Conservation (phyloP, 129 eudicot species). For the Arctium minus region DNA sequence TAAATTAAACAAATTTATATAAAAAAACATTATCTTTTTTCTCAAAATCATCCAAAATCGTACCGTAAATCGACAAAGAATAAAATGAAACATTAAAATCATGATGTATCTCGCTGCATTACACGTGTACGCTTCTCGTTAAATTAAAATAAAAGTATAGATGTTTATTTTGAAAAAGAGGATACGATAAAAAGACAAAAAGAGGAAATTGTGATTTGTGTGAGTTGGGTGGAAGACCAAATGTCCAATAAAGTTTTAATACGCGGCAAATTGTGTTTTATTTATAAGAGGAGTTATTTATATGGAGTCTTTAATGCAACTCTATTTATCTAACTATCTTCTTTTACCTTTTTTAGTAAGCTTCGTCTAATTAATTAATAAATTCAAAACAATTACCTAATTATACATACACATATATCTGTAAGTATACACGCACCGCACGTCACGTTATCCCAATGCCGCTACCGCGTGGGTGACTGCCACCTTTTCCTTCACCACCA, state of each 20-base stretch:
- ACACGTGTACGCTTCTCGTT: no score
- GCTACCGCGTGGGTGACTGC: constrained; percentile 27
- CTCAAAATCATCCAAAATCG: no score
- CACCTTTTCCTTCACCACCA: constrained; percentile 34
- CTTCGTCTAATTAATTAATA: neutral
- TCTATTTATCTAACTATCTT: neutral
- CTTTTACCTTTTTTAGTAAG: neutral
- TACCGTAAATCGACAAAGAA: no score
- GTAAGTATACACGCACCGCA: neutral
- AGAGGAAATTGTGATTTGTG: neutral
- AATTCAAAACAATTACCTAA: neutral
- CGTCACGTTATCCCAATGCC: constrained; percentile 29
- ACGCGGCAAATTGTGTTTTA: constrained; percentile 8
- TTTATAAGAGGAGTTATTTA: neutral
- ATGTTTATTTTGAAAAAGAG: no score
- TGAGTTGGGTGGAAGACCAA: neutral
- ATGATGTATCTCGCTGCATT: no score
- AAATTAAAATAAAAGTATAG: no score
- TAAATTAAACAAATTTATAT: no score
- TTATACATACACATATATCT: neutral
- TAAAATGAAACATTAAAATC: no score
- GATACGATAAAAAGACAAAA: no score
- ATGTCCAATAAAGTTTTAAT: neutral
- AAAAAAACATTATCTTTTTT: no score
- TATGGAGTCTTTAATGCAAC: neutral